Conservation (phyloP, 495 filamentous ascomycete species). For the Neurospora sp. region DNA sequence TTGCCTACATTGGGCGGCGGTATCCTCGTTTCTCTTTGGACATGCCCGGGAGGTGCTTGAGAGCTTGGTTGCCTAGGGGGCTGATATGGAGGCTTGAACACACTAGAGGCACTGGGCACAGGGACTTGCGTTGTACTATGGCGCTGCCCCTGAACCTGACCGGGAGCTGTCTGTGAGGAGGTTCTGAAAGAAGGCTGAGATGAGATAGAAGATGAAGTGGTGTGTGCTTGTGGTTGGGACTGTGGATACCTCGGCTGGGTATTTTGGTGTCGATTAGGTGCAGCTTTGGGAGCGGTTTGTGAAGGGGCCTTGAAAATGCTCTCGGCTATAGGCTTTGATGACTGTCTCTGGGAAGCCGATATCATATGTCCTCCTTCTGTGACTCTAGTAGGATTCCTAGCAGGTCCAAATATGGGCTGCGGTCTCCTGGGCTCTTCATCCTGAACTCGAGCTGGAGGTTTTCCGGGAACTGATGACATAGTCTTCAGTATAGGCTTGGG, state of each 20-base stretch:
- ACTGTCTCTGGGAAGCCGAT: background rate
- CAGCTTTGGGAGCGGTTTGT: background rate
- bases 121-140: background rate
- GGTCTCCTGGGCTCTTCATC: background rate
- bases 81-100: background rate
- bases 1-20: background rate
- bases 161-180: background rate
- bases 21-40: background rate
- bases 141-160: background rate
- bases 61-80: background rate
- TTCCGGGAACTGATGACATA: background rate
- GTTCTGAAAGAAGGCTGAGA: background rate
- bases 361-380: background rate
- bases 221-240: background rate
- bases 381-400: background rate
- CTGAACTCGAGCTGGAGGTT: background rate
- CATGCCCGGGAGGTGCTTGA: background rate
- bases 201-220: background rate
- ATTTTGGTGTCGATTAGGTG: background rate
- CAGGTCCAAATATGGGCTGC: background rate
- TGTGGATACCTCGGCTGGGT: background rate
- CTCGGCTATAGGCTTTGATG: background rate
- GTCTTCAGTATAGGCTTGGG: background rate
- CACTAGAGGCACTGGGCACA: background rate
- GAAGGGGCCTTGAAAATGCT: background rate